phyloP scores from a whole-genome alignment of 1,284 basidiomycete genomes.

The Trichosporon sp. region DNA sequence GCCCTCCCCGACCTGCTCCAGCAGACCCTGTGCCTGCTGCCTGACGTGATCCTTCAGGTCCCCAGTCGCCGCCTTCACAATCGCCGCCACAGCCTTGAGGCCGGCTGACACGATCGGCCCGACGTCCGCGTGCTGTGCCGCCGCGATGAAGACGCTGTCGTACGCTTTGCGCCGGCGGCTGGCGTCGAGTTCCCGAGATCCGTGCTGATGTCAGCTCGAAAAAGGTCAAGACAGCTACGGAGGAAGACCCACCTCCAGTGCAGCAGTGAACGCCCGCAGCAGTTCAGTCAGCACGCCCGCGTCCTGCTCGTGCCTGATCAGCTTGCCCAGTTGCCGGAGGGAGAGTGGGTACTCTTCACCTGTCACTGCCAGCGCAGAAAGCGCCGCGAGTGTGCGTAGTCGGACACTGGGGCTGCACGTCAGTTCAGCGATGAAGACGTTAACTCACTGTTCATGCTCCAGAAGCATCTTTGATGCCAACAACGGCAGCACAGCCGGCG shows the following conservation, averaged over 20 bases:
- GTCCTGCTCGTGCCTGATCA: conserved; percentile 36
- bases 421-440: background rate
- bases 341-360: conserved; percentile 18
- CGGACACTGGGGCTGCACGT: conserved; percentile 39
- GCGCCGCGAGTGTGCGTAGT: conserved; percentile 40
- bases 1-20: conserved; percentile 21
- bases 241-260: conserved; percentile 30
- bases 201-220: conserved; percentile 22
- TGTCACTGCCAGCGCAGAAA: conserved; percentile 33
- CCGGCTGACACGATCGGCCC: conserved; percentile 21
- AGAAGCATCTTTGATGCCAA: conserved; percentile 38
- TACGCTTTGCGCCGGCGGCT: conserved; percentile 25
- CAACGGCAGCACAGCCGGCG: conserved; percentile 48
- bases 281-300: conserved; percentile 26
- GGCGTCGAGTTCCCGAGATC: conserved; percentile 22
- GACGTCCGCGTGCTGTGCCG: conserved; percentile 23
- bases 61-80: background rate
- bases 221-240: conserved; percentile 8
- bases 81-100: conserved; percentile 18
- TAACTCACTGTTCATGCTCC: conserved; percentile 41
- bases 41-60: conserved; percentile 8
- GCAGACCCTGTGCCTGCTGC: background rate
- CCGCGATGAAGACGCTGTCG: conserved; percentile 24
- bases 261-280: conserved; percentile 32
- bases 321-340: conserved; percentile 20